Conservation (phyloP, 768 basidiomycete genomes). For the Pulveroboletus sp. region DNA sequence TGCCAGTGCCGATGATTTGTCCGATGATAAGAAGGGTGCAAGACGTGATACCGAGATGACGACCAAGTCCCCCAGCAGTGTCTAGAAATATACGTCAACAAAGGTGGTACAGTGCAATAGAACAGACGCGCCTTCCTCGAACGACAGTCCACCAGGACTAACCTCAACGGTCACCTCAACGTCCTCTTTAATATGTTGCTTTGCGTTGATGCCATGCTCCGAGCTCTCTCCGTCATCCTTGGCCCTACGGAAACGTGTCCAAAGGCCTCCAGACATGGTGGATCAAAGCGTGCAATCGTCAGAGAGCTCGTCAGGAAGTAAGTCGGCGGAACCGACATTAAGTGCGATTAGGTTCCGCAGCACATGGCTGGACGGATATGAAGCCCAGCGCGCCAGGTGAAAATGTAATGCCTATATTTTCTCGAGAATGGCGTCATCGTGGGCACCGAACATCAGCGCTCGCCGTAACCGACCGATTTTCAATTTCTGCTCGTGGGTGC, state of each 20-base stretch:
- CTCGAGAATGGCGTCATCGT: no score
- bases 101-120: not conserved
- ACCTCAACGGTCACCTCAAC: slow-evolving; percentile 11
- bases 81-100: slow-evolving; percentile 26
- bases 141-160: slow-evolving; percentile 43
- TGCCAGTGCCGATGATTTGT: slow-evolving; percentile 59
- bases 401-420: no score
- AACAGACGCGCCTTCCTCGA: slow-evolving; percentile 43
- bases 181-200: not conserved
- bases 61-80: slow-evolving; percentile 53
- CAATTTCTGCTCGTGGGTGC: no score
- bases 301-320: no score
- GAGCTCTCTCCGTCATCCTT: not conserved
- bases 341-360: no score
- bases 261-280: slow-evolving; percentile 10
- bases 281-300: not conserved
- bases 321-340: no score
- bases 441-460: no score
- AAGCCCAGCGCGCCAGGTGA: no score
- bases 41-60: slow-evolving; percentile 53
- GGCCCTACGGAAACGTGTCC: slow-evolving; percentile 3
- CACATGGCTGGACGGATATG: no score
- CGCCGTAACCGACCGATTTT: no score
- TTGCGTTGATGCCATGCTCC: not conserved
- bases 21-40: slow-evolving; percentile 59